Evolutionary conservation across 2,329 filamentous ascomycete species (phyloP).

Genomic region (Claviceps cyperi): DNA sequence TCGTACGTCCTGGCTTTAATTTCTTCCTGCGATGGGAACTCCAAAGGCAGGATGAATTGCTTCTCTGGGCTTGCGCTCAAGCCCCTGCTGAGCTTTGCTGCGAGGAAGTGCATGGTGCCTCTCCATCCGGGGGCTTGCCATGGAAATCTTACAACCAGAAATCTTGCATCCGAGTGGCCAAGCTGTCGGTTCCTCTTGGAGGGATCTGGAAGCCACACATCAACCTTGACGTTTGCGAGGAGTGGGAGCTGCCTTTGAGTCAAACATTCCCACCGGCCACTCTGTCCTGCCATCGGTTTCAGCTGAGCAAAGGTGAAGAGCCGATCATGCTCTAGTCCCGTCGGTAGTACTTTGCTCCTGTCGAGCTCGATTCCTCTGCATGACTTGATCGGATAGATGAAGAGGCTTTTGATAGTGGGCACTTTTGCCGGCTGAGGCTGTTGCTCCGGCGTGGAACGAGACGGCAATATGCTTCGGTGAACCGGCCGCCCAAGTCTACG

Average conservation of each 20-base stretch:
- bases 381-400: constrained; percentile 73
- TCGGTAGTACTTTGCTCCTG: constrained; percentile 46
- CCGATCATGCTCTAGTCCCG: constrained; percentile 65
- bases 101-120: constrained; percentile 29
- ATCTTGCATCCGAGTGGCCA: constrained; percentile 38
- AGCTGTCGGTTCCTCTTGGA: constrained; percentile 36
- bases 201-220: constrained; percentile 56
- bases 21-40: constrained; percentile 41
- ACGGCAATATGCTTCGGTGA: constrained; percentile 22
- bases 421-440: constrained; percentile 10
- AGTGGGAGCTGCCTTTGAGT: constrained; percentile 55
- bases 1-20: constrained; percentile 44
- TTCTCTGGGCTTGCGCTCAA: constrained; percentile 39
- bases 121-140: constrained; percentile 36
- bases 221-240: constrained; percentile 54
- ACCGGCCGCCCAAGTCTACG: constrained; percentile 28
- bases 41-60: constrained; percentile 52
- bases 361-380: constrained; percentile 63
- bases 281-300: constrained; percentile 4
- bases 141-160: constrained; percentile 53
- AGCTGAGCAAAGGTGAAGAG: constrained; percentile 69
- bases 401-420: constrained; percentile 43
- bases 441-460: constrained; percentile 12
- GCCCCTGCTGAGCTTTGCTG: constrained; percentile 37
- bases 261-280: constrained; percentile 50